Conservation (phyloP, 352 stramenopile species). For the Phytophthora litchii region DNA sequence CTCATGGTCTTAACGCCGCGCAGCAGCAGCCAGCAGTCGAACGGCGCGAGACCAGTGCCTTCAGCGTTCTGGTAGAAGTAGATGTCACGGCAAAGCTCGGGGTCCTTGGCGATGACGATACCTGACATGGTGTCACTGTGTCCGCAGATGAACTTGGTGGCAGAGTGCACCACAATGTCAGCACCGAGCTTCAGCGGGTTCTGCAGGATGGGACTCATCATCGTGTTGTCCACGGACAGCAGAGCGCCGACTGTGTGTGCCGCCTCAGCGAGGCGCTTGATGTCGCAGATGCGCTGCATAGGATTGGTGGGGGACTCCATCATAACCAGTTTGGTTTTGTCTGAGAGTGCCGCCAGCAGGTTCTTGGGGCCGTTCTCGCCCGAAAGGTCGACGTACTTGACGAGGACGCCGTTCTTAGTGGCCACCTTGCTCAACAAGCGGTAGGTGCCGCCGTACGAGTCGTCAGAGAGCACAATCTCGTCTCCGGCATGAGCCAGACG, state of each 20-base stretch:
- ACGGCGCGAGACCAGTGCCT: constrained; percentile 88
- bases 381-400: constrained; percentile 90
- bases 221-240: constrained; percentile 96
- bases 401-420: constrained; percentile 73
- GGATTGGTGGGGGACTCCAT: constrained; percentile 98
- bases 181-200: constrained; percentile 93
- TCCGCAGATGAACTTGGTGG: constrained; percentile 98
- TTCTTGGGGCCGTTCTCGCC: constrained; percentile 69
- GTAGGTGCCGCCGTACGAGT: constrained; percentile 97
- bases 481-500: constrained; percentile 91
- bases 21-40: constrained; percentile 90
- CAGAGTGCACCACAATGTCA: constrained; percentile 97
- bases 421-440: constrained; percentile 91
- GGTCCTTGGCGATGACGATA: constrained; percentile 89
- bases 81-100: constrained; percentile 79
- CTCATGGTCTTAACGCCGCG: constrained; percentile 92
- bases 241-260: constrained; percentile 83
- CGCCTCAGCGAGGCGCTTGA: constrained; percentile 77
- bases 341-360: constrained; percentile 52
- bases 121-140: constrained; percentile 97
- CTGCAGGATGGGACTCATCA: constrained; percentile 96
- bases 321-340: constrained; percentile 95
- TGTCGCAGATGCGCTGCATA: constrained; percentile 95
- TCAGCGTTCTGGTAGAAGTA: constrained; percentile 93
- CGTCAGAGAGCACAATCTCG: constrained; percentile 93